Percentiles rank a stretch among this genome's conserved stretches.
phyloP scores from a whole-genome alignment of 495 filamentous ascomycete species.

The Neurospora tetrasperma region DNA sequence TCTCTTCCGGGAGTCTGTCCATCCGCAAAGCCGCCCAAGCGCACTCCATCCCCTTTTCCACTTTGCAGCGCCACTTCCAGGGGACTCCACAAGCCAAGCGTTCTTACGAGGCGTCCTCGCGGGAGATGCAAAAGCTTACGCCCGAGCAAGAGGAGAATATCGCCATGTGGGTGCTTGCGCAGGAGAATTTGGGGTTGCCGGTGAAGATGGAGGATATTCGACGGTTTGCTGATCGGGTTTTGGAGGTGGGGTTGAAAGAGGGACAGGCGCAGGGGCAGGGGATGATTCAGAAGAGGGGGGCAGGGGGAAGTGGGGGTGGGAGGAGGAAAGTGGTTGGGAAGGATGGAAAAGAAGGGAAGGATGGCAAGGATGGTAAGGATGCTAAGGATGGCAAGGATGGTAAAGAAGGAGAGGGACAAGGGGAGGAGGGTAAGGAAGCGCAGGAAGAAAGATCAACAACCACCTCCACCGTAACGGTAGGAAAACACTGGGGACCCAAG shows the following conservation, averaged over 20 bases:
- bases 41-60: background rate
- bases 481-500: background rate
- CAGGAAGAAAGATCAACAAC: background rate
- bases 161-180: constrained; percentile 22
- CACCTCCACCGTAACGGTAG: background rate
- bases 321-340: too few relatives aligned
- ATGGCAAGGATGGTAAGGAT: too few relatives aligned
- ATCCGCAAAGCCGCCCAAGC: background rate
- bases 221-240: constrained; percentile 23
- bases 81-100: background rate
- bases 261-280: background rate
- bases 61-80: background rate
- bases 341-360: too few relatives aligned
- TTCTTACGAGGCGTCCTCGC: background rate
- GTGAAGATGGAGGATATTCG: constrained; percentile 28
- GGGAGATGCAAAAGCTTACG: background rate
- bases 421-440: background rate
- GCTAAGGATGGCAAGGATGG: too few relatives aligned
- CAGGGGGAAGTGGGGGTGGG: too few relatives aligned
- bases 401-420: too few relatives aligned
- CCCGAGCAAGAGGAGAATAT: background rate
- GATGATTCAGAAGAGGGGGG: background rate
- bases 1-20: background rate
- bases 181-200: constrained; percentile 35
- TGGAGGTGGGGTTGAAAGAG: constrained; percentile 1